A percentile compares a stretch with the other conserved stretches of the same genome.
These are phyloP conservation scores for Trichoderma citrinoviride DNA, from an alignment of 2,329 filamentous ascomycete genomes.

Conservation along the genomic window DNA sequence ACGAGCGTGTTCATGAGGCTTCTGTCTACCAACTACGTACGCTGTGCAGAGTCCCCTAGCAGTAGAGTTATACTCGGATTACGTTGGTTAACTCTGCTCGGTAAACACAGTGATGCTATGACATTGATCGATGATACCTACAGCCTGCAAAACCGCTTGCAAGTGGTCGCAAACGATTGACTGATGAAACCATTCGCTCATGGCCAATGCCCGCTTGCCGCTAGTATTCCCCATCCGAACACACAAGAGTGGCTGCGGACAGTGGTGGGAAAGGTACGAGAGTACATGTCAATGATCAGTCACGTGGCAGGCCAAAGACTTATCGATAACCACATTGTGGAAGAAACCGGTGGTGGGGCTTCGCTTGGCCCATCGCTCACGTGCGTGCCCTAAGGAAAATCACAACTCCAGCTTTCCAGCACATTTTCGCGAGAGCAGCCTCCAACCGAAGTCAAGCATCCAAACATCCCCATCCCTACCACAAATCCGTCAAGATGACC, in stretches of 20 bases:
- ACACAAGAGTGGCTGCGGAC: neutral
- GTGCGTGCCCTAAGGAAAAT: conserved; percentile 45
- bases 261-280: neutral
- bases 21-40: too few relatives aligned
- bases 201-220: neutral
- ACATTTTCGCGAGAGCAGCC: conserved; percentile 36
- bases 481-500: conserved; percentile 70
- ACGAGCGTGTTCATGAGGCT: neutral
- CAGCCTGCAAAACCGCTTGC: neutral
- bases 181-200: neutral
- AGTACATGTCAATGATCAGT: neutral
- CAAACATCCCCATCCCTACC: conserved; percentile 35
- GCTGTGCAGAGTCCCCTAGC: neutral
- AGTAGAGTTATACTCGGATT: neutral
- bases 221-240: neutral
- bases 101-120: neutral
- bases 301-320: neutral
- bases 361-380: conserved; percentile 35
- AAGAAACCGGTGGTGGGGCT: conserved; percentile 19
- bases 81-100: neutral
- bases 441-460: conserved; percentile 34
- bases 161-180: neutral
- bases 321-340: conserved; percentile 2
- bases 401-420: conserved; percentile 38
- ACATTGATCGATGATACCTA: too few relatives aligned